Percentiles rank a stretch among this genome's conserved stretches.
These are phyloP conservation scores for Neurospora sp. DNA, from an alignment of 2,329 filamentous ascomycete species.

Conservation along the genomic window DNA sequence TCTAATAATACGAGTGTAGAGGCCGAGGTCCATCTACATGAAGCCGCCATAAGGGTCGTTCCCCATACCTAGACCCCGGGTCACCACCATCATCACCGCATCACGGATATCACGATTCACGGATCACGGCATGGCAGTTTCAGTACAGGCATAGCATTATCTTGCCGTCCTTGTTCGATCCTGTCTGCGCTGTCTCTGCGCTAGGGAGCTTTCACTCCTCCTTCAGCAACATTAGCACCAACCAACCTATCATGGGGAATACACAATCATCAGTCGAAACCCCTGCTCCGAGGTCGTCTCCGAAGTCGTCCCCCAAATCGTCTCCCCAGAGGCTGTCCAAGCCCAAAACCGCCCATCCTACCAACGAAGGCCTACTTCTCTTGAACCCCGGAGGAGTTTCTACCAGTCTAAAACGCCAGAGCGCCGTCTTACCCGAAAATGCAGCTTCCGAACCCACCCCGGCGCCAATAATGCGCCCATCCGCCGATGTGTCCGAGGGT, in stretches of 20 bases:
- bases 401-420: constrained; percentile 21
- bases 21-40: background rate
- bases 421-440: constrained; percentile 13
- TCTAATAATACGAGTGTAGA: background rate
- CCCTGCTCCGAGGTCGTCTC: constrained; percentile 22
- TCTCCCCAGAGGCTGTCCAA: constrained; percentile 39
- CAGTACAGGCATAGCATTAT: constrained; percentile 28
- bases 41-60: constrained; percentile 1
- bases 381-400: constrained; percentile 26
- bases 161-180: constrained; percentile 18
- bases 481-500: constrained; percentile 5
- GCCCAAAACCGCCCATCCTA: constrained; percentile 32
- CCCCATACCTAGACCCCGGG: constrained; percentile 6
- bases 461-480: constrained; percentile 7
- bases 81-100: constrained; percentile 13
- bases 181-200: background rate
- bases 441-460: constrained; percentile 8
- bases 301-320: background rate
- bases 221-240: constrained; percentile 6
- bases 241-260: constrained; percentile 37
- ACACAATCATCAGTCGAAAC: constrained; percentile 35
- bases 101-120: constrained; percentile 9
- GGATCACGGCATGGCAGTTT: constrained; percentile 30
- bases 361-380: constrained; percentile 28
- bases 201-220: constrained; percentile 9